Conservation (phyloP, 139 green algal species). For the Chlorella sorokiniana region DNA sequence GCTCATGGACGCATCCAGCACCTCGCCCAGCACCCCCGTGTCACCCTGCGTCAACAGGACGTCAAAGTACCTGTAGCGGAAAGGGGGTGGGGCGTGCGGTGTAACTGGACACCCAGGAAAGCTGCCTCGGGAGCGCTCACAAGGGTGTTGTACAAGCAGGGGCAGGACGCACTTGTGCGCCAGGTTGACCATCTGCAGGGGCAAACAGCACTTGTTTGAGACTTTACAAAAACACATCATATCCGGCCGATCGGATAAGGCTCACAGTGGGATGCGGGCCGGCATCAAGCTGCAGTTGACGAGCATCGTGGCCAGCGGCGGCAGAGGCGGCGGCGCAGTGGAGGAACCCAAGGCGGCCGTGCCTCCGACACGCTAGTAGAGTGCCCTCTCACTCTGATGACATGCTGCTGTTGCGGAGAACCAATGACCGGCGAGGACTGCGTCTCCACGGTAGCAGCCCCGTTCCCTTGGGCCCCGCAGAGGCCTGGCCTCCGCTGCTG, state of each 20-base stretch:
- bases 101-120: too few species aligned
- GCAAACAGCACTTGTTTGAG: too few species aligned
- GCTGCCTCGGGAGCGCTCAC: too few species aligned
- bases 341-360: neutral
- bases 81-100: too few species aligned
- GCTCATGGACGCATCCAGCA: neutral
- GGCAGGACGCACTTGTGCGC: too few species aligned
- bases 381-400: neutral
- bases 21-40: neutral
- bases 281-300: too few species aligned
- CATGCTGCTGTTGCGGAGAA: slow-evolving; percentile 24
- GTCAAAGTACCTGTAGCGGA: too few species aligned
- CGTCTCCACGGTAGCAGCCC: neutral
- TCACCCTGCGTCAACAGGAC: slow-evolving; percentile 9
- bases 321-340: neutral
- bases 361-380: neutral
- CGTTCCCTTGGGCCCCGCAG: slow-evolving; percentile 1
- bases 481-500: neutral
- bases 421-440: slow-evolving; percentile 12
- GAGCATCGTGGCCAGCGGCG: too few species aligned
- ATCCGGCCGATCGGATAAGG: too few species aligned
- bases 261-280: too few species aligned
- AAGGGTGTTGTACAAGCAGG: too few species aligned
- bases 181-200: slow-evolving; percentile 30
- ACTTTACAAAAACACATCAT: neutral